phyloP scores from a whole-genome alignment of 1,284 basidiomycete genomes.

The Tilletia indica region DNA sequence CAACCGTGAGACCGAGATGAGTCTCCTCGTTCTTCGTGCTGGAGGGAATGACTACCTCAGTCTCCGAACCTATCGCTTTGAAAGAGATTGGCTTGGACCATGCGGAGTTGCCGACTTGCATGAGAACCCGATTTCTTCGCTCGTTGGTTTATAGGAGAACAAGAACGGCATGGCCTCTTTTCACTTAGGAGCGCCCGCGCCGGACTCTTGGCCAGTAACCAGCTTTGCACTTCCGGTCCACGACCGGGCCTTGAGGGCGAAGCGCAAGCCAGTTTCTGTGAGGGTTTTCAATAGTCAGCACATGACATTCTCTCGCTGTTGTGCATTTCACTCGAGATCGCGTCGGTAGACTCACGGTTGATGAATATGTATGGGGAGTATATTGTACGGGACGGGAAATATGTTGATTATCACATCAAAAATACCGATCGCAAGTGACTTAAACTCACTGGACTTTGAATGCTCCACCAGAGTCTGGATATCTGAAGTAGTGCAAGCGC shows the following conservation, averaged over 20 bases:
- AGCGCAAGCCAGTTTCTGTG: conserved; percentile 75
- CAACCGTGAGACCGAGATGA: conserved; percentile 86
- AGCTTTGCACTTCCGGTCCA: conserved; percentile 73
- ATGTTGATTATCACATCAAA: too few species aligned
- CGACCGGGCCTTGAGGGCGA: conserved; percentile 72
- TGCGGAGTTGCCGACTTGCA: conserved; percentile 78
- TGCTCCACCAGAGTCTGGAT: conserved; percentile 90
- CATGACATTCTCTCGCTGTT: too few species aligned
- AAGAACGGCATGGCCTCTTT: conserved; percentile 59
- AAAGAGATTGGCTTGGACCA: conserved; percentile 70
- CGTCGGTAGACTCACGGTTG: conserved; percentile 63
- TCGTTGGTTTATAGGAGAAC: conserved; percentile 79
- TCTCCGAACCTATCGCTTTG: conserved; percentile 88
- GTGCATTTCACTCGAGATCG: too few species aligned
- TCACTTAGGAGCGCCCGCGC: conserved; percentile 19
- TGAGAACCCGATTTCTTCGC: conserved; percentile 77
- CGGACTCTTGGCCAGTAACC: conserved; percentile 72
- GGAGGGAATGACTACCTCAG: conserved; percentile 74
- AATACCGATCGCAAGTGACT: too few species aligned
- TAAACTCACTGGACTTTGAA: conserved; percentile 77
- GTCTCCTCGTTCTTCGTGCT: conserved; percentile 71
- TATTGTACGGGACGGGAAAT: conserved; percentile 57
- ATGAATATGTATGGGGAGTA: conserved; percentile 88
- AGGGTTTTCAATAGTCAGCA: too few species aligned
- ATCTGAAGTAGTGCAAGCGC: conserved; percentile 73